Conservation (phyloP, 305 asterid species). For the Solanum aculeatissimum region DNA sequence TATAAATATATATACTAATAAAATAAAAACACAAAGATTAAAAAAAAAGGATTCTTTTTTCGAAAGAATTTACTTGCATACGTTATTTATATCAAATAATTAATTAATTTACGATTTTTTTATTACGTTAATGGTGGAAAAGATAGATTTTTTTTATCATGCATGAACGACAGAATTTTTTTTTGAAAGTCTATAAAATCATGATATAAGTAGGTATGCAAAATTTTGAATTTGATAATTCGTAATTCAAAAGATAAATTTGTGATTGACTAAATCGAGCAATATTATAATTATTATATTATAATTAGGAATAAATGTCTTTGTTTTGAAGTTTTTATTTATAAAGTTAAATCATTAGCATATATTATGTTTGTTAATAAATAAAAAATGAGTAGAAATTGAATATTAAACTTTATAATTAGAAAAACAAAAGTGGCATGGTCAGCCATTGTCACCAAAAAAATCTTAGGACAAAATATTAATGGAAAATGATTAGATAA, state of each 20-base stretch:
- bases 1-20: neutral
- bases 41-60: too few relatives aligned
- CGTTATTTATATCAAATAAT: neutral
- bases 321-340: neutral
- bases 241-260: neutral
- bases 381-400: neutral
- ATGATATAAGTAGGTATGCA: neutral
- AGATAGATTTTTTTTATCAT: too few relatives aligned
- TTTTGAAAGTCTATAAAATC: fast-evolving
- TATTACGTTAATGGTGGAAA: too few relatives aligned
- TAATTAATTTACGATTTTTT: neutral
- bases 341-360: neutral
- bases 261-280: neutral
- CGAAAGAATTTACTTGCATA: neutral
- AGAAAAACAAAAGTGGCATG: neutral
- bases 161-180: neutral
- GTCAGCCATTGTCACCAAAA: neutral
- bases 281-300: neutral
- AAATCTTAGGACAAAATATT: neutral
- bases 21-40: neutral
- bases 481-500: neutral
- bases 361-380: neutral
- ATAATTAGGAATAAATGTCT: neutral
- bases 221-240: neutral
- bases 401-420: neutral